Evolutionary conservation across 2,329 filamentous ascomycete genomes (phyloP), one percentile per base, ranked within the genome.

Genomic region (Diaporthe caulivora): DNA sequence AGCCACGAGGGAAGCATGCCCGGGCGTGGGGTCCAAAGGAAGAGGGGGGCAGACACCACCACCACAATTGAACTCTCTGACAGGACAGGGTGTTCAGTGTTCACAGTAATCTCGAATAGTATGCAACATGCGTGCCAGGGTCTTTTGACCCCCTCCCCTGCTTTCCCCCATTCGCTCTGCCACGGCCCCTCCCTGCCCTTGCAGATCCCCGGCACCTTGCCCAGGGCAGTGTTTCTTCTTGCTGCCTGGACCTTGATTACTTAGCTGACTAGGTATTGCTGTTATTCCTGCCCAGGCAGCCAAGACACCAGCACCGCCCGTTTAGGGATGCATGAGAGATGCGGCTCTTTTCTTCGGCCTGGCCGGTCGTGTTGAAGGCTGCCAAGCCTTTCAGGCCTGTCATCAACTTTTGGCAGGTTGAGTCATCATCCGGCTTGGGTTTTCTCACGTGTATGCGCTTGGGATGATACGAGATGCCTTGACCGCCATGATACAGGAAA

Each of bases 291-390:
- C 7, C 47, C n/a, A 47, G 62, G 47, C 62, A 65, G 44, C 62
- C 44, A 29, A 26, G 31, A 44, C 62, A 67, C 62, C 31, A 9
- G n/a, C 47, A 40, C 47, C 11, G 47, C 62, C 55, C 13, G 9
- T 40, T 13, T 9, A 2, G 37, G 13, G 37, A 40, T 17, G 17
- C 40, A n/a, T 26, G 29, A 8, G 40, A 49, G n/a, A 53, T 67
- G 62, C 62, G 62, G 62, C 62, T 67, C 62, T 65, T 24, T n/a
- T n/a, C n/a, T n/a, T 65, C 62, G 62, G 62, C 62, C 44, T 21
- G 3, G 21, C 62, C 62, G 62, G 11, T 2, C 47, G n/a, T 26
- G 29, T 17, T 37, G 47, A n/a, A n/a, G n/a, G 21, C 26, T 51
- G 62, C 44, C 31, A 53, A 51, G 62, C 47, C 34, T 42, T 31